Evolutionary conservation across 441 rosid genomes (phyloP), one percentile per base, ranked within the genome.

Genomic region (Flueggea neowawraea): DNA sequence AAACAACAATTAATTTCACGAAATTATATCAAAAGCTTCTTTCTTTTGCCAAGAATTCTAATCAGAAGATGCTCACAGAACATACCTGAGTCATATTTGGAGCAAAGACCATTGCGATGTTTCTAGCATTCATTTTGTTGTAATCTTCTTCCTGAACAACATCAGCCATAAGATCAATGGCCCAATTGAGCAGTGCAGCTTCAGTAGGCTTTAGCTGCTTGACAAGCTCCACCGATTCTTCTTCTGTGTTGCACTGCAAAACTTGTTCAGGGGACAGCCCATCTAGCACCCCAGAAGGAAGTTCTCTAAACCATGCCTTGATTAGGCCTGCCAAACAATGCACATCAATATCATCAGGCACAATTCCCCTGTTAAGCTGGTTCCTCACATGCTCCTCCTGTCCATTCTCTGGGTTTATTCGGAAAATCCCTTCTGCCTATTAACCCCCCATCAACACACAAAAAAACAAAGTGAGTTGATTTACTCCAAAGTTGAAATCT

Each of bases 241-340:
- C 91, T 68, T 89, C 96, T 4, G 90, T 84, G 69, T 83, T 84
- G 80, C 95, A 86, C 69, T 80, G 90, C 80, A 92, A 87, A 67
- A 90, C 94, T 62, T 88, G 84, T 61, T 84, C 98, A 4, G 96
- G 84, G 1, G 96, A 82, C 66, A 92, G 75, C 33, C 89, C 77
- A 77, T 92, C 96, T 65, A 92, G 81, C 63, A 92, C 86, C 12
- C 96, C 89, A 32, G 73, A 77, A 0, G 94, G 98, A 50, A 88
- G 90, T 72, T 88, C 96, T 71, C 95, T 82, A 73, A 90, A 90
- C 94, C 98, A 90, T 62, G 96, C 90, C 80, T 92, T 92, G 73
- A 89, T 84, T 70, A 92, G 88, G 66, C 95, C 96, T 32, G 95
- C 90, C 63, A 92, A 77, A 71, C 93, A 89, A 67, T 89, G 96